phyloP scores from a whole-genome alignment of 164 flowering plant species.

The Pachysandra terminalis region DNA sequence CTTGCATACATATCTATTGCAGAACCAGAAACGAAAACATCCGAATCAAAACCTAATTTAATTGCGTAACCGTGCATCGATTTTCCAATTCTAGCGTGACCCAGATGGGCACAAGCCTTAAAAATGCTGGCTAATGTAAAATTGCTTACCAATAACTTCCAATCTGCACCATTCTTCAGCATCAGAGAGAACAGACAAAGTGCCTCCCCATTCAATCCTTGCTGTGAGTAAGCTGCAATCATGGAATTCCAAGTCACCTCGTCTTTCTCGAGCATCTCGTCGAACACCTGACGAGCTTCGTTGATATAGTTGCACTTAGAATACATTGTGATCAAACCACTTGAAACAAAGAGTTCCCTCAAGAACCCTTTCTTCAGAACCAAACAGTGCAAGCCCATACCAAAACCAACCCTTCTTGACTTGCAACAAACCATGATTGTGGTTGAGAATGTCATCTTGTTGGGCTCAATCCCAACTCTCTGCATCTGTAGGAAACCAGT shows the following conservation, averaged over 20 bases:
- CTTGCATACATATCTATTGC: slow-evolving; percentile 24
- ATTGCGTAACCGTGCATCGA: slow-evolving; percentile 23
- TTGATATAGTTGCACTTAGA: slow-evolving; percentile 5
- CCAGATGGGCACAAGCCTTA: slow-evolving; percentile 27
- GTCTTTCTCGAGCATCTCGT: slow-evolving; percentile 21
- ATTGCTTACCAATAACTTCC: slow-evolving; percentile 15
- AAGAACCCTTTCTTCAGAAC: slow-evolving; percentile 24
- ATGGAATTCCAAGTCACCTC: slow-evolving; percentile 24
- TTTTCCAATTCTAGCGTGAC: slow-evolving; percentile 14
- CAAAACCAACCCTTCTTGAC: slow-evolving; percentile 7
- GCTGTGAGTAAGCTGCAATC: slow-evolving; percentile 22
- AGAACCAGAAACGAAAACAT: slow-evolving; percentile 21
- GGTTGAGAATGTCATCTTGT: slow-evolving; percentile 21
- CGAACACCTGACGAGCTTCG: slow-evolving; percentile 23
- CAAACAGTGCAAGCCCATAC: slow-evolving; percentile 20
- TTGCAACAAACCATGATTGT: slow-evolving; percentile 12
- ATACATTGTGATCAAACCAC: slow-evolving; percentile 24
- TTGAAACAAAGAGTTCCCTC: slow-evolving; percentile 21
- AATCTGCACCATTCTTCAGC: slow-evolving; percentile 11
- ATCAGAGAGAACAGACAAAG: slow-evolving; percentile 14
- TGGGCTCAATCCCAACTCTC: slow-evolving; percentile 20
- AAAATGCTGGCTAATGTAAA: slow-evolving; percentile 23
- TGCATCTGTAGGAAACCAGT: slow-evolving; percentile 17
- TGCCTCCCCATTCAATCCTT: slow-evolving; percentile 17
- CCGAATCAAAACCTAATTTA: slow-evolving; percentile 20